Base-by-base conservation (phyloP, 768 basidiomycete genomes). In the Kwoniella sp. region DNA sequence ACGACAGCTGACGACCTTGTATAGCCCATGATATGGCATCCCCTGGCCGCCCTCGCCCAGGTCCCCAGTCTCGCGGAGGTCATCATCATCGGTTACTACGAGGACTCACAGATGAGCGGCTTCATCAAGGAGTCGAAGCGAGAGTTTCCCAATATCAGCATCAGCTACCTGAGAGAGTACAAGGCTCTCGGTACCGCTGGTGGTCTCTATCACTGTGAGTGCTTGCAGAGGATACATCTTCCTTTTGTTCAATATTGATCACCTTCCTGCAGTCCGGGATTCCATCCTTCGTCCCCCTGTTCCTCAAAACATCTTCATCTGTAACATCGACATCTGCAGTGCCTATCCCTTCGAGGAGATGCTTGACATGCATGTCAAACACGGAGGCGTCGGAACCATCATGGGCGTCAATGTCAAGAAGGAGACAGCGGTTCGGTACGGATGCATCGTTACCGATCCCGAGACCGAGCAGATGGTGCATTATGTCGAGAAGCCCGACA, bases 401-500 rank as follows among this genome's bases (percentile, higher is more conserved):
- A 54, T 78, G 53, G 74, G 73, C 17, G 76, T 77, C 44, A 73
- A 70, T 41, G 77, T 76, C 23, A 71, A 75, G 25, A 63, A 65
- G 31, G 77, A 77, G 52, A 66, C 69, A 26, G 76, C 76, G 14
- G 69, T 59, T 34, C 64, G 73, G 44, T 78, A 73, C 56, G 77
- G 77, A 25, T 77, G 73, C 56, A 76, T 78, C 62, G 77, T 78
- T 8, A 59, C 65, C 17, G 77, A 78, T 52, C 69, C 68, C 6
- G 50, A 60, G 25, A 71, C 71, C 4, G 38, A 53, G 15, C 71
- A 71, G 41, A 72, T 75, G 32, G 32, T 74, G 29, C 76, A 76
- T 53, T 76, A 77, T 45, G 76, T 78, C 47, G 77, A 78, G 63
- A 78, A 78, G 65, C 77, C 77, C 0, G 76, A 77, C 53, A 70